These are phyloP conservation scores for Filobasidium wieringae DNA, from an alignment of 768 basidiomycete species.

Conservation along the genomic window DNA sequence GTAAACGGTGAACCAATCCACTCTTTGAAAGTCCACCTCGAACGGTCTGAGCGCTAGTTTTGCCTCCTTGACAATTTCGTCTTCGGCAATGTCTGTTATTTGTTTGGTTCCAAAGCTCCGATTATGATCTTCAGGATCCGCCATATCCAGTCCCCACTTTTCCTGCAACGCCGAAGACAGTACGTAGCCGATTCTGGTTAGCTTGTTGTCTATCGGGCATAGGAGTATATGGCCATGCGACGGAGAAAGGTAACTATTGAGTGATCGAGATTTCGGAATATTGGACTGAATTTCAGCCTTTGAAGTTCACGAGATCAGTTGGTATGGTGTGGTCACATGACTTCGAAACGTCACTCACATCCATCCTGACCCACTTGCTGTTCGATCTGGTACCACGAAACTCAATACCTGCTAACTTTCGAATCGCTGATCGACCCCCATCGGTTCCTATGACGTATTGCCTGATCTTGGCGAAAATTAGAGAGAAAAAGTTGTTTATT, in stretches of 20 bases:
- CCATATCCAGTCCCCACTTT: constrained; percentile 16
- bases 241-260: constrained; percentile 14
- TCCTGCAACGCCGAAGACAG: constrained; percentile 3
- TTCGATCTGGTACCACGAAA: not conserved
- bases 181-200: constrained; percentile 16
- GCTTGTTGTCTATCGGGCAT: constrained; percentile 16
- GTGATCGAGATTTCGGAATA: constrained; percentile 15
- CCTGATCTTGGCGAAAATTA: no score
- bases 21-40: constrained; percentile 18
- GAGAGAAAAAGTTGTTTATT: no score
- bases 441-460: not conserved
- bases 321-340: not conserved
- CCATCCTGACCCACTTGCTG: not conserved
- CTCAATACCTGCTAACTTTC: not conserved
- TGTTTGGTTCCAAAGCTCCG: not conserved
- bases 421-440: not conserved
- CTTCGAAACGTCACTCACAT: not conserved
- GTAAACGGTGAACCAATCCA: constrained; percentile 25
- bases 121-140: no score
- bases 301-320: not conserved
- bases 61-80: constrained; percentile 14
- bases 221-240: constrained; percentile 16
- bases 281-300: constrained; percentile 16
- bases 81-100: constrained; percentile 1
- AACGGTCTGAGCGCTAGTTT: constrained; percentile 18